Evolutionary conservation across 768 basidiomycete genomes (phyloP).

Genomic region (Tulasnella calospora): DNA sequence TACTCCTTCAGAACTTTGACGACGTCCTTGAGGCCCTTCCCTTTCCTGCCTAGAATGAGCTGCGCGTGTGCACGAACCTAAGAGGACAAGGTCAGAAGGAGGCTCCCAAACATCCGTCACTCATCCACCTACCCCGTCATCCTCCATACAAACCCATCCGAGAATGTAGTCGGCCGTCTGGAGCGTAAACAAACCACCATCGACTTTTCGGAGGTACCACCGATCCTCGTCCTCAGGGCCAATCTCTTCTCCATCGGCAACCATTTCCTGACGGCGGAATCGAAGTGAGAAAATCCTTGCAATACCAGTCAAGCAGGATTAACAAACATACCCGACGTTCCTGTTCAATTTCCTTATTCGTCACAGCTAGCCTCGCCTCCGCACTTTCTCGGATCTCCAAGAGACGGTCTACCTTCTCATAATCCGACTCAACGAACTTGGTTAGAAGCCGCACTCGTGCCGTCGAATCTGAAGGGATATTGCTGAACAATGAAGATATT

Average conservation of each 20-base stretch:
- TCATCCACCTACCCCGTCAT: conserved; percentile 74
- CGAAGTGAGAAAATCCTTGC: not conserved
- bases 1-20: conserved; percentile 65
- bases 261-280: conserved; percentile 43
- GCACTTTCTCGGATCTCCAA: conserved; percentile 79
- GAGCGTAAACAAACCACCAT: conserved; percentile 80
- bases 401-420: conserved; percentile 92
- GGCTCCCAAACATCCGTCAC: not conserved
- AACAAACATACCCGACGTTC: conserved; percentile 57
- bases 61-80: conserved; percentile 74
- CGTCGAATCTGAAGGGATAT: conserved; percentile 78
- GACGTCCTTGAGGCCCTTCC: conserved; percentile 64
- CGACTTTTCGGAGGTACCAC: conserved; percentile 82
- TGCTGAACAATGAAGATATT: conserved; percentile 79
- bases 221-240: conserved; percentile 61
- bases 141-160: conserved; percentile 96
- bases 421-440: conserved; percentile 90
- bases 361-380: conserved; percentile 50
- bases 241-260: conserved; percentile 53
- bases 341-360: conserved; percentile 61
- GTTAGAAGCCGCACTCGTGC: conserved; percentile 74
- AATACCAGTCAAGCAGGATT: not conserved
- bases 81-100: not conserved
- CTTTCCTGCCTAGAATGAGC: conserved; percentile 71
- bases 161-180: conserved; percentile 92